A percentile compares a stretch with the other conserved stretches of the same genome.
These are phyloP conservation scores for Botryotinia convoluta DNA, from an alignment of 2,329 filamentous ascomycete genomes.

Conservation along the genomic window DNA sequence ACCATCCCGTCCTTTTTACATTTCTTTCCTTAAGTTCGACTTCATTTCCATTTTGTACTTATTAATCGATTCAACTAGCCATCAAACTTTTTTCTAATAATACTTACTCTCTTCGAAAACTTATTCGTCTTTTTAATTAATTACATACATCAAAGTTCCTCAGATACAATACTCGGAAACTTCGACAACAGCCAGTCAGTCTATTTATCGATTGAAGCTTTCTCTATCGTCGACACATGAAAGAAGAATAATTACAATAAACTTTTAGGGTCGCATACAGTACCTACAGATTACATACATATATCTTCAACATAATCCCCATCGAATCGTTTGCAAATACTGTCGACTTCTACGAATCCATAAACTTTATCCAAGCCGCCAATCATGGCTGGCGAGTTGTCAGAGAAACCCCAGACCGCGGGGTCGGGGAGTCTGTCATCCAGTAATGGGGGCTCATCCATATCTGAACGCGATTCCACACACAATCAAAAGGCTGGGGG, in stretches of 20 bases:
- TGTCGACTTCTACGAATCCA: not conserved
- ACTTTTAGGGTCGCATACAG: not conserved
- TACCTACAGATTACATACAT: not conserved
- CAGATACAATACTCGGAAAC: not conserved
- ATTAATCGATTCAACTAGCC: not conserved
- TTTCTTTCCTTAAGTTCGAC: not conserved
- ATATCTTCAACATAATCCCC: not conserved
- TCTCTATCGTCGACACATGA: not conserved
- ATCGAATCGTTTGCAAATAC: not conserved
- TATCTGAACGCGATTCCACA: constrained; percentile 26
- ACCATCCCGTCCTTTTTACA: not conserved
- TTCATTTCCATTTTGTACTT: not conserved
- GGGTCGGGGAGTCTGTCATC: constrained; percentile 25
- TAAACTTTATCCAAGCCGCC: constrained; percentile 23
- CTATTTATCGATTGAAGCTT: not conserved
- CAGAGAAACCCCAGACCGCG: constrained; percentile 33
- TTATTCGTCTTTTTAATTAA: not conserved
- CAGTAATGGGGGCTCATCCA: constrained; percentile 26
- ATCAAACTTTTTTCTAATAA: not conserved
- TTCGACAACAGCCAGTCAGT: not conserved
- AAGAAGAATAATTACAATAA: not conserved
- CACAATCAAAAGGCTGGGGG: constrained; percentile 37
- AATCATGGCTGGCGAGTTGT: constrained; percentile 34
- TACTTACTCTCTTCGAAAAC: not conserved
- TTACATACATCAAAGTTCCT: not conserved